phyloP scores from a whole-genome alignment of 768 basidiomycete species.

The Leccinum obscurum region DNA sequence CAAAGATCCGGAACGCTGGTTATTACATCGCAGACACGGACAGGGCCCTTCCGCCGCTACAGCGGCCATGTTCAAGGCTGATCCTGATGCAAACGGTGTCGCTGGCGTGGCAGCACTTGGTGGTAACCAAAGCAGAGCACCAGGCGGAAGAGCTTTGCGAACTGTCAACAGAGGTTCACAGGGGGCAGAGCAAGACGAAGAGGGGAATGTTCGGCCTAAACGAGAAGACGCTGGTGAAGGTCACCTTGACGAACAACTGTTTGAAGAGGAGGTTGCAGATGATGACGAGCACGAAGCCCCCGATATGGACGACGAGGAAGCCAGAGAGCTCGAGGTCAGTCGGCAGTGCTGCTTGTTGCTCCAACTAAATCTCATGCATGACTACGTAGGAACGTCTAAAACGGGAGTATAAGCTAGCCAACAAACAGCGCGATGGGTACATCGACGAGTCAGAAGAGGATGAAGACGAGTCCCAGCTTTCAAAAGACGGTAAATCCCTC shows the following conservation, averaged over 20 bases:
- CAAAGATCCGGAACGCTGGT: constrained; percentile 73
- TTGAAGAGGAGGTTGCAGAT: constrained; percentile 83
- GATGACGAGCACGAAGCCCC: constrained; percentile 79
- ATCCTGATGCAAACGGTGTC: constrained; percentile 48
- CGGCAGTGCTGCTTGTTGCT: neutral
- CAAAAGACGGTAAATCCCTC: constrained; percentile 75
- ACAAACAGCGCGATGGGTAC: constrained; percentile 67
- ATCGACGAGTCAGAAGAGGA: constrained; percentile 77
- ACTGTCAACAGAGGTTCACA: constrained; percentile 67
- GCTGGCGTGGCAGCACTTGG: constrained; percentile 43
- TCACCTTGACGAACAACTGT: constrained; percentile 79
- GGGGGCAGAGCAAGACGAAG: constrained; percentile 66
- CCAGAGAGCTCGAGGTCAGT: constrained; percentile 76
- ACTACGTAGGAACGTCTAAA: constrained; percentile 72
- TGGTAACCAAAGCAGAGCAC: constrained; percentile 59
- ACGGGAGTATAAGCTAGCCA: constrained; percentile 76
- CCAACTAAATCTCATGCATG: neutral
- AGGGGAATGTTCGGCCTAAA: constrained; percentile 53
- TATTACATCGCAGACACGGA: constrained; percentile 59
- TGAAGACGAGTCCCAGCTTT: constrained; percentile 58
- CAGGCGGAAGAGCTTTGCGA: constrained; percentile 65
- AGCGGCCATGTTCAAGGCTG: constrained; percentile 67
- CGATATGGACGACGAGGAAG: constrained; percentile 80
- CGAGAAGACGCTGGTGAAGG: constrained; percentile 74
- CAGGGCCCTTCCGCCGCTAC: constrained; percentile 61